A percentile compares a stretch with the other conserved stretches of the same genome.
phyloP scores from a whole-genome alignment of 176 grass and related monocot species.

The Saccharum spontaneum region DNA sequence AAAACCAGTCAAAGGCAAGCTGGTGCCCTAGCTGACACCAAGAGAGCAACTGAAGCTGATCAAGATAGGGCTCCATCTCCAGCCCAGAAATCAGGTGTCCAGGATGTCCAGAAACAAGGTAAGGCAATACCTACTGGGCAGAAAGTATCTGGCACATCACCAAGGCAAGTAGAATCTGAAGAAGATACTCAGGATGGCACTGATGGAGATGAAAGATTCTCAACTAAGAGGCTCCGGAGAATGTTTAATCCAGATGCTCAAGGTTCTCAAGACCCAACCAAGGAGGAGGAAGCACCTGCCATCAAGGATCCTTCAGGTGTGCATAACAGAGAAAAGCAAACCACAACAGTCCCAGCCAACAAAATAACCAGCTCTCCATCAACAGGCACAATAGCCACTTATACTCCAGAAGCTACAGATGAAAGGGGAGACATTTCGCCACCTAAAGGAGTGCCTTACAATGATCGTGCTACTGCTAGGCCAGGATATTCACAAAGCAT shows the following conservation, averaged over 20 bases:
- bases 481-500: not conserved
- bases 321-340: constrained; percentile 19
- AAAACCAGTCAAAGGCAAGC: constrained; percentile 1
- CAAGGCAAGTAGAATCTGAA: constrained; percentile 5
- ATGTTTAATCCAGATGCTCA: constrained; percentile 26
- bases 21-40: constrained; percentile 5
- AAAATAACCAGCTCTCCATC: constrained; percentile 13
- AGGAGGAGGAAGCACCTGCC: constrained; percentile 19
- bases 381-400: not conserved
- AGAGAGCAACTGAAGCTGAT: constrained; percentile 26
- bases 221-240: constrained; percentile 34
- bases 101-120: constrained; percentile 16
- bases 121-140: constrained; percentile 2
- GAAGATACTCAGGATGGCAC: constrained; percentile 4
- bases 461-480: constrained; percentile 23
- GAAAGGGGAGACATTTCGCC: constrained; percentile 14
- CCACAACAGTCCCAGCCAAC: not conserved
- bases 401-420: constrained; percentile 10
- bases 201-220: constrained; percentile 33
- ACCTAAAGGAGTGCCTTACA: not conserved
- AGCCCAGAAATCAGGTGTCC: constrained; percentile 16
- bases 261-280: constrained; percentile 16
- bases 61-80: constrained; percentile 15
- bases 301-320: constrained; percentile 26
- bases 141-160: constrained; percentile 22